phyloP scores from a whole-genome alignment of 192 early-diverging fungal species.

The Backusella parvicylindrica region DNA sequence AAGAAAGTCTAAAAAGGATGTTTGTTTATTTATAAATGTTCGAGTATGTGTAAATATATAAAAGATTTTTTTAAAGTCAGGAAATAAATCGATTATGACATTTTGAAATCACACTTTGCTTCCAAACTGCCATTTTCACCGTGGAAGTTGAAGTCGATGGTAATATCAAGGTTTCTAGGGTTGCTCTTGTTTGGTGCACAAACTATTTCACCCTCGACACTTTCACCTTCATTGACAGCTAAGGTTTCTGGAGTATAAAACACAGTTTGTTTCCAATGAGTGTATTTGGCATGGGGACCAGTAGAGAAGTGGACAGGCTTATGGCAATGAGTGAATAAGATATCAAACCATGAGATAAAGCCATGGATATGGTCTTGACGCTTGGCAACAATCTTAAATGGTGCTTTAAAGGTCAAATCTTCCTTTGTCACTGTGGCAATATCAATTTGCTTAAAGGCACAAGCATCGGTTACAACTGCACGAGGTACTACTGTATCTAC shows the following conservation, averaged over 20 bases:
- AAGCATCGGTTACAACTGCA: slow-evolving; percentile 75
- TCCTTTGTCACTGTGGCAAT: slow-evolving; percentile 86
- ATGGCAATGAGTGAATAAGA: slow-evolving; percentile 89
- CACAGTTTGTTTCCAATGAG: slow-evolving; percentile 99
- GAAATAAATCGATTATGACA: slow-evolving; percentile 13
- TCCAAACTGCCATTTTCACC: slow-evolving; percentile 38
- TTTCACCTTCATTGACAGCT: slow-evolving; percentile 71
- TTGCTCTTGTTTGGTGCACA: slow-evolving; percentile 76
- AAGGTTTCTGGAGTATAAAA: slow-evolving; percentile 83
- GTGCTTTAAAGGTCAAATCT: slow-evolving; percentile 78
- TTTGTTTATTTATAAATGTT: too few species aligned
- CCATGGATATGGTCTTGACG: slow-evolving; percentile 90
- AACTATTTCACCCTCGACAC: slow-evolving; percentile 51
- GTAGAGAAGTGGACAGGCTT: slow-evolving; percentile 81
- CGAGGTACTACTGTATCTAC: slow-evolving; percentile 94
- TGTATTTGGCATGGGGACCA: slow-evolving; percentile 81
- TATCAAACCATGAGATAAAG: slow-evolving; percentile 97
- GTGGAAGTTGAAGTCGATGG: slow-evolving; percentile 63
- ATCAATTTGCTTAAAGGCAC: slow-evolving; percentile 66
- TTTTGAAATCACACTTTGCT: slow-evolving; percentile 31
- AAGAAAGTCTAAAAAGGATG: background rate
- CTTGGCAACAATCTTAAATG: slow-evolving; percentile 74
- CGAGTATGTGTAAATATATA: too few species aligned
- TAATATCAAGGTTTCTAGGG: slow-evolving; percentile 92
- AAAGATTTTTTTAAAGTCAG: background rate